phyloP scores from a whole-genome alignment of 108 stramenopile species.

The Conticribra guillardii region DNA sequence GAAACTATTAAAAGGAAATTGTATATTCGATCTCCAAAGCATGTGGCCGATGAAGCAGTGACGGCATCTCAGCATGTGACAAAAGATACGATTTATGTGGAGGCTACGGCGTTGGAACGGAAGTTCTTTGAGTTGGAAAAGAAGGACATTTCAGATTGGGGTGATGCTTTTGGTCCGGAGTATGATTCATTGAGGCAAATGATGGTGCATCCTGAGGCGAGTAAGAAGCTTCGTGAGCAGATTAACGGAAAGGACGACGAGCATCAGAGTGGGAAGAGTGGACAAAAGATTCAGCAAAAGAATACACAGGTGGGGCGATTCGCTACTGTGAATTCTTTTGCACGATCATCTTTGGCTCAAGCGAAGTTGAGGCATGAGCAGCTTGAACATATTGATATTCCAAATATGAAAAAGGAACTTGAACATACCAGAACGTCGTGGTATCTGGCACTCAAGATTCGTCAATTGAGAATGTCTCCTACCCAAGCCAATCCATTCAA shows the following conservation, averaged over 20 bases:
- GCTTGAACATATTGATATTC: slow-evolving; percentile 10
- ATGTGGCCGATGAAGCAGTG: slow-evolving; percentile 40
- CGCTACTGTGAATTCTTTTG: slow-evolving; percentile 39
- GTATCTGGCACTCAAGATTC: slow-evolving; percentile 34
- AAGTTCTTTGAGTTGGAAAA: slow-evolving; percentile 35
- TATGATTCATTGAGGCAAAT: slow-evolving; percentile 31
- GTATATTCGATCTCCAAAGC: slow-evolving; percentile 38
- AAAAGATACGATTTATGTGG: slow-evolving; percentile 13
- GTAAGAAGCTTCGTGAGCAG: slow-evolving; percentile 36
- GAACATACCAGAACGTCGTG: not conserved
- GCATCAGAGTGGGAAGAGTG: slow-evolving; percentile 15
- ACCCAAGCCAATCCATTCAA: slow-evolving; percentile 30
- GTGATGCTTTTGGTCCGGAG: slow-evolving; percentile 4
- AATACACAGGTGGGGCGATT: slow-evolving; percentile 26
- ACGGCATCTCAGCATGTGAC: slow-evolving; percentile 27
- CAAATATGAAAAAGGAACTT: slow-evolving; percentile 13
- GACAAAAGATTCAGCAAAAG: slow-evolving; percentile 7
- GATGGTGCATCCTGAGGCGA: slow-evolving; percentile 44
- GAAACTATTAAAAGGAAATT: slow-evolving; percentile 42
- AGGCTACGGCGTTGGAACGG: slow-evolving; percentile 30
- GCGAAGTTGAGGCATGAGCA: slow-evolving; percentile 15
- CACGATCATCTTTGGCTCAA: slow-evolving; percentile 15
- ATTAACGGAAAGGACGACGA: slow-evolving; percentile 25
- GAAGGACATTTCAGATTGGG: slow-evolving; percentile 10
- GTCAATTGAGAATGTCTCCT: slow-evolving; percentile 10